A percentile compares a stretch with the other conserved stretches of the same genome.
Conservation (phyloP, 495 filamentous ascomycete genomes). For the Neurospora intermedia region DNA sequence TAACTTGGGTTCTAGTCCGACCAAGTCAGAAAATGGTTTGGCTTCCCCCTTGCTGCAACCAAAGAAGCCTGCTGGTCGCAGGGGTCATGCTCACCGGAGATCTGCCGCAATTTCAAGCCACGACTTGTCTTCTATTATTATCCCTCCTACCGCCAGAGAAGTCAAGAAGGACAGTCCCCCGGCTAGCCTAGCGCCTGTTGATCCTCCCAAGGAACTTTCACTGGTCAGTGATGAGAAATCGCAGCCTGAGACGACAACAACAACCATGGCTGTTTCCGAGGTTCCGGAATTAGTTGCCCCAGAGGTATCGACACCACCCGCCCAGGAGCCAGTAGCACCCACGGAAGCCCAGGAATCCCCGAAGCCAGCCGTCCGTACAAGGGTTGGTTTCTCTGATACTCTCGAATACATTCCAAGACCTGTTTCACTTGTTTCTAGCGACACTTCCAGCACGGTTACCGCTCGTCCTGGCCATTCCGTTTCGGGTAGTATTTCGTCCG, state of each 20-base stretch:
- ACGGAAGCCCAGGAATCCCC: slow-evolving; percentile 23
- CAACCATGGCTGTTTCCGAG: neutral
- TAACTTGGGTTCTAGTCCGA: slow-evolving; percentile 49
- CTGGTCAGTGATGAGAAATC: slow-evolving; percentile 10
- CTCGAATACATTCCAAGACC: slow-evolving; percentile 63
- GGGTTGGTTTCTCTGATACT: slow-evolving; percentile 50
- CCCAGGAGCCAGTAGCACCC: neutral
- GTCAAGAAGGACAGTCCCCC: slow-evolving; percentile 54
- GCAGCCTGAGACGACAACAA: slow-evolving; percentile 4
- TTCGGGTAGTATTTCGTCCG: slow-evolving; percentile 52
- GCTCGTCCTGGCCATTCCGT: slow-evolving; percentile 52
- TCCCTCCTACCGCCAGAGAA: slow-evolving; percentile 44
- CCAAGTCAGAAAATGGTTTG: slow-evolving; percentile 48
- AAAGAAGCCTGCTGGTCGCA: slow-evolving; percentile 39
- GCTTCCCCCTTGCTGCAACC: slow-evolving; percentile 38
- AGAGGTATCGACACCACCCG: neutral
- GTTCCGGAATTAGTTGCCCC: neutral
- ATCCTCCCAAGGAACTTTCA: slow-evolving; percentile 28
- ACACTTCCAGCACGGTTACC: slow-evolving; percentile 58
- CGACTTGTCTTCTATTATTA: slow-evolving; percentile 59
- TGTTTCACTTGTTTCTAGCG: slow-evolving; percentile 61
- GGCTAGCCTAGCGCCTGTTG: slow-evolving; percentile 48
- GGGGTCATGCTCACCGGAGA: slow-evolving; percentile 74
- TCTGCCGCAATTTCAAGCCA: slow-evolving; percentile 81
- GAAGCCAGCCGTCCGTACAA: slow-evolving; percentile 30